Evolutionary conservation across 2,329 filamentous ascomycete genomes (phyloP), one percentile per base, ranked within the genome.

Genomic region (Nothophaeocryptopus gaeumannii): DNA sequence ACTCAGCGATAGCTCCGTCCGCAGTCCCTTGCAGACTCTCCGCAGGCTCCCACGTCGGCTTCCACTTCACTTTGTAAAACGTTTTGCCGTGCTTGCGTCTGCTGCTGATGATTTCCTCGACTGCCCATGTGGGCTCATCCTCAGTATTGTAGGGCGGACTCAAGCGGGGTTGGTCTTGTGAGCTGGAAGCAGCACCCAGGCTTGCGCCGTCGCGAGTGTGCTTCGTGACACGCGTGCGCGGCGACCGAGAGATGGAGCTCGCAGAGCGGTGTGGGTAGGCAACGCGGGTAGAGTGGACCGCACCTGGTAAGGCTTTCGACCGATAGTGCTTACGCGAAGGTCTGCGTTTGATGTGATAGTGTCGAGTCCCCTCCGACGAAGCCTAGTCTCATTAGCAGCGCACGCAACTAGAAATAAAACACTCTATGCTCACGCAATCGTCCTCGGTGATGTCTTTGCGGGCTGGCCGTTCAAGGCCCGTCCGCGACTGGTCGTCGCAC

Each of bases 231-330:
- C 39, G 39, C 33, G 13, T 42, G 13, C 39, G 39, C 33, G 7
- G 39, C 30, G 12, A 15, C 39, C 26, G 39, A 42, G 39, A 42
- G 39, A 42, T 42, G 5, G 39, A 42, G 26, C 39, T 42, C 39
- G 39, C 13, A 42, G 39, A 42, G 39, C 39, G 13, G 14, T 42
- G 10, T 42, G 13, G 29, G 39, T 14, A 10, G 12, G 13, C 38
- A 8, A 39, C 38, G 38, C 38, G 26, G 16, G 26, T 39, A 9
- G 10, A 29, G 11, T 9, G 11, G 38, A 16, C 29, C 39, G 33
- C 29, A 15, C 39, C 29, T 42, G 8, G 39, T 42, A 42, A 42
- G 39, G 33, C 39, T 42, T 42, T 42, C 39, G 39, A 42, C 29
- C 29, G 13, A 26, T 32, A n/a, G 13, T 42, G 7, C 15, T 26